Evolutionary conservation across 805 yeast genomes (phyloP).

Genomic region (Jamesozyma jinghongensis): DNA sequence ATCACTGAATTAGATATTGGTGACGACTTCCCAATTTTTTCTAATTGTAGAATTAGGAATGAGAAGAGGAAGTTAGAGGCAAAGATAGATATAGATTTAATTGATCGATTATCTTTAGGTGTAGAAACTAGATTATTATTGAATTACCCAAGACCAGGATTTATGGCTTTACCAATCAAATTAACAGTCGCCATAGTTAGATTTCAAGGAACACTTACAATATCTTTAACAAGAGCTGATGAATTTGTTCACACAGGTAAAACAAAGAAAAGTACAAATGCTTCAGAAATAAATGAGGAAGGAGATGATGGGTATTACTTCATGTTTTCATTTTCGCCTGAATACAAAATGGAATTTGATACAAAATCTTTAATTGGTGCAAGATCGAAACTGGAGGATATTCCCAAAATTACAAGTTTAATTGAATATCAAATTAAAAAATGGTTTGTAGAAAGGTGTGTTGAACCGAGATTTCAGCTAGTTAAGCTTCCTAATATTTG

Average conservation of each 20-base stretch:
- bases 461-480: slow-evolving; percentile 87
- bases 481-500: slow-evolving; percentile 78
- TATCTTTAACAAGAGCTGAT: slow-evolving; percentile 45
- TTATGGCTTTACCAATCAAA: slow-evolving; percentile 81
- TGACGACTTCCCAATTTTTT: slow-evolving; percentile 88
- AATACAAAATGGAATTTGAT: slow-evolving; percentile 79
- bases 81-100: slow-evolving; percentile 80
- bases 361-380: slow-evolving; percentile 89
- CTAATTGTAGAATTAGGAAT: slow-evolving; percentile 77
- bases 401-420: slow-evolving; percentile 81
- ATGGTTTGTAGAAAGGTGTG: slow-evolving; percentile 90
- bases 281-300: slow-evolving; percentile 6
- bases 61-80: slow-evolving; percentile 55
- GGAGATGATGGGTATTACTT: slow-evolving; percentile 52
- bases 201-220: slow-evolving; percentile 82
- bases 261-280: slow-evolving; percentile 5
- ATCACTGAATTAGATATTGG: slow-evolving; percentile 87
- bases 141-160: slow-evolving; percentile 73
- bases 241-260: slow-evolving; percentile 20
- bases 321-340: slow-evolving; percentile 86
- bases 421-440: slow-evolving; percentile 73
- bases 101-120: slow-evolving; percentile 80
- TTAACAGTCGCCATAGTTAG: slow-evolving; percentile 81
- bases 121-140: slow-evolving; percentile 70
- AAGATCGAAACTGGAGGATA: slow-evolving; percentile 81